Percentiles rank a stretch among this genome's conserved stretches.
Conservation (phyloP, 768 basidiomycete genomes). For the Leccinum pellstonianum region DNA sequence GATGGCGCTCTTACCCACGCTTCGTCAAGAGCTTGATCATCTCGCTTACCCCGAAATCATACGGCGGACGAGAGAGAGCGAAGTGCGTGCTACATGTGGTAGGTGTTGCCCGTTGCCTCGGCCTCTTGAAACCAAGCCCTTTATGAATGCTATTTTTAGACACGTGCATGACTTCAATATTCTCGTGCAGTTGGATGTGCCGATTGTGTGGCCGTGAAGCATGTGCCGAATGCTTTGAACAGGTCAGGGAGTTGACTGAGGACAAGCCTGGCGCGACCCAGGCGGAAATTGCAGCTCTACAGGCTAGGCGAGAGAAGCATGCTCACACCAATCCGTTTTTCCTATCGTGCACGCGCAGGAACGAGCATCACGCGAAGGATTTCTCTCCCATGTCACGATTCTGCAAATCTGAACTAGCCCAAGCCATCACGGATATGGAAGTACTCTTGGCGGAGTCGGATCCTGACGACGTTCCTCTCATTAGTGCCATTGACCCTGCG, state of each 20-base stretch:
- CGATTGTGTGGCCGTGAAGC: slow-evolving; percentile 87
- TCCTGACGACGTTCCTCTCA: slow-evolving; percentile 21
- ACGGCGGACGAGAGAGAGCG: slow-evolving; percentile 72
- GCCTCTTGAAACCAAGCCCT: slow-evolving; percentile 6
- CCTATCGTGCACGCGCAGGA: slow-evolving; percentile 65
- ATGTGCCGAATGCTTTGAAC: slow-evolving; percentile 79
- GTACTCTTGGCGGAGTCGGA: slow-evolving; percentile 41
- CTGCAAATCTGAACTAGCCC: slow-evolving; percentile 56
- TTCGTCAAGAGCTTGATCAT: slow-evolving; percentile 65
- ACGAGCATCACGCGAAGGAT: slow-evolving; percentile 63
- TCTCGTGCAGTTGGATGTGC: slow-evolving; percentile 89
- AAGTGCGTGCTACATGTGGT: slow-evolving; percentile 87
- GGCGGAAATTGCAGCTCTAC: slow-evolving; percentile 48
- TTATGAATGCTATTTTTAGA: slow-evolving; percentile 47
- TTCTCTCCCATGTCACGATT: slow-evolving; percentile 86
- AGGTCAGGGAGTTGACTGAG: slow-evolving; percentile 62
- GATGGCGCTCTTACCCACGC: slow-evolving; percentile 60
- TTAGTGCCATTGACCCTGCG: slow-evolving; percentile 31
- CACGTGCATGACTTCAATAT: slow-evolving; percentile 91
- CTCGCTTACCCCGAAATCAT: slow-evolving; percentile 57
- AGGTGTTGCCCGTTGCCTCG: slow-evolving; percentile 26
- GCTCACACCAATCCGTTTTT: slow-evolving; percentile 71
- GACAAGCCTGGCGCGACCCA: slow-evolving; percentile 48
- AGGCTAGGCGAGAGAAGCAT: slow-evolving; percentile 56
- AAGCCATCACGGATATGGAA: slow-evolving; percentile 71